Evolutionary conservation across 352 stramenopile genomes (phyloP), one percentile per base, ranked within the genome.

Genomic region (Pythium utonaiense): DNA sequence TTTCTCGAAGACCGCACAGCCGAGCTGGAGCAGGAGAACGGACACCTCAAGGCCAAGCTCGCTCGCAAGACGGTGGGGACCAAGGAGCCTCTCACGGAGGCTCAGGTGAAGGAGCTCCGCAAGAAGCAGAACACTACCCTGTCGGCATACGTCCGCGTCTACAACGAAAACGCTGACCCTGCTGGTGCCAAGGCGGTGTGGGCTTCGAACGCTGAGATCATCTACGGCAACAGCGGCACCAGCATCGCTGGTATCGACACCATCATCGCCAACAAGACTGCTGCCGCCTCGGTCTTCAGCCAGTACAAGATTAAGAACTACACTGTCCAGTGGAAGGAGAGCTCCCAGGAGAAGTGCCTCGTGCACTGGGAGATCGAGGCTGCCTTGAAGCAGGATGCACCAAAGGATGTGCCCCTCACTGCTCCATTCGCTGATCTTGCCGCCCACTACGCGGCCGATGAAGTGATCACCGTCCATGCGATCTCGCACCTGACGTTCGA

Each of bases 251-350:
- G 84, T 17, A 60, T 93, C 41, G 53, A 83, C 24, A 61, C 68
- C 25, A 90, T 93, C 53, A 66, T 91, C 10, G 64, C 71, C 12
- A 83, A 75, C 71, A 94, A 94, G 62, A 70, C 70, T 13, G 72
- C 77, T 22, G 81, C 64, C 53, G 62, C 70, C 44, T 71, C 68
- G 16, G 82, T 94, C 24, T 94, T 94, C 56, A 70, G 62, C 24
- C 78, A 77, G 62, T 93, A 88, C 64, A 83, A 92, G 70, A 87
- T 94, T 66, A 89, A 88, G 71, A 78, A 92, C 65, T 91, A 88
- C 72, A 71, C 64, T 25, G 77, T 92, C 25, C 77, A 92, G 67
- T 93, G 85, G 85, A 89, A 91, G 67, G 41, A 73, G 5, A 75
- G 71, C 50, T 77, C 65, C 14, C 80, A 71, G 30, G 77, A 92